These are phyloP conservation scores for Pythium graminicola DNA, from an alignment of 352 stramenopile genomes.

Conservation along the genomic window DNA sequence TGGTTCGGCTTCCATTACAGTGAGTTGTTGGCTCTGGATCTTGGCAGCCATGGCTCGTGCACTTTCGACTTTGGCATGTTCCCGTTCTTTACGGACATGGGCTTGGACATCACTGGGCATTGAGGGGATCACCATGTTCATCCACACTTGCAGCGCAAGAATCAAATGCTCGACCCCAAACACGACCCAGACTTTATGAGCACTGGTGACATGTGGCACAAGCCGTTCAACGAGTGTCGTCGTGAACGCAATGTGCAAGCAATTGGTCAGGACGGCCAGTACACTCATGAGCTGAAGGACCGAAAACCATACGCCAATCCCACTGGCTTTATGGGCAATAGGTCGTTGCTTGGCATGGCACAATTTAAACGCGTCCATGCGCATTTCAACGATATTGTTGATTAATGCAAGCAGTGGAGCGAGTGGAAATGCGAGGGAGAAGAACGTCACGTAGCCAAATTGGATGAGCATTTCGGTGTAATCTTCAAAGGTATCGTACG, in stretches of 20 bases:
- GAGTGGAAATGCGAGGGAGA: constrained; percentile 93
- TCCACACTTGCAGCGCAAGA: constrained; percentile 57
- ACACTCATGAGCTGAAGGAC: constrained; percentile 95
- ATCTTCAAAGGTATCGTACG: constrained; percentile 94
- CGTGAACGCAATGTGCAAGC: constrained; percentile 88
- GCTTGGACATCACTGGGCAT: constrained; percentile 46
- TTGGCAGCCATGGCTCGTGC: constrained; percentile 49
- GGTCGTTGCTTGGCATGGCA: constrained; percentile 88
- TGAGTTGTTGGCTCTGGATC: constrained; percentile 22
- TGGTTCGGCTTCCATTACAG: neutral
- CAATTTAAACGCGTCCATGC: constrained; percentile 93
- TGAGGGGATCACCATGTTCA: constrained; percentile 49
- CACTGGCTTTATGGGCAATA: constrained; percentile 89
- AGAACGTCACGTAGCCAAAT: constrained; percentile 95
- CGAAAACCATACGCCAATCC: constrained; percentile 82
- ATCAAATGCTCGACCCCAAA: constrained; percentile 70
- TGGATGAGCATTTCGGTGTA: constrained; percentile 93
- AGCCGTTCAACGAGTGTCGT: constrained; percentile 61
- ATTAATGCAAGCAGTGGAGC: constrained; percentile 89
- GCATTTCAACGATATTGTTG: constrained; percentile 92
- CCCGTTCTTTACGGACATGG: constrained; percentile 45
- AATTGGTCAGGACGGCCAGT: constrained; percentile 94
- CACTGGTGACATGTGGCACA: constrained; percentile 23
- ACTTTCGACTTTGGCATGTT: constrained; percentile 64
- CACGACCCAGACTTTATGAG: constrained; percentile 72